These are phyloP conservation scores for Dothideomycetes sp. DNA, from an alignment of 2,329 filamentous ascomycete species.

Conservation along the genomic window DNA sequence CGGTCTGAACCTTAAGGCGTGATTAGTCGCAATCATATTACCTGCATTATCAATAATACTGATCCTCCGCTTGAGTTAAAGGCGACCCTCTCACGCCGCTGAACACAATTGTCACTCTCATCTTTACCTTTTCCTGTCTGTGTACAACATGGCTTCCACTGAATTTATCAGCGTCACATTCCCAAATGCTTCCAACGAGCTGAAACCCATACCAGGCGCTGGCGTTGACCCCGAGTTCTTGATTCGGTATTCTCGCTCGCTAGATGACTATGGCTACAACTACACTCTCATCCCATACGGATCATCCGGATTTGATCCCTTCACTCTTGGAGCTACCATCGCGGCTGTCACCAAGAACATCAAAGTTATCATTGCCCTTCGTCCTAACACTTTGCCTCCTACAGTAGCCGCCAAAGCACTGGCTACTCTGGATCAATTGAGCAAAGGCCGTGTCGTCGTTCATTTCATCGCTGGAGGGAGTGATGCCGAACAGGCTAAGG, in stretches of 20 bases:
- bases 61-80: too few species aligned
- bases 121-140: too few species aligned
- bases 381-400: slow-evolving; percentile 51
- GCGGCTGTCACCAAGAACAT: slow-evolving; percentile 46
- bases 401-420: slow-evolving; percentile 52
- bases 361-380: slow-evolving; percentile 50
- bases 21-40: too few species aligned
- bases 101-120: too few species aligned
- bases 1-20: too few species aligned
- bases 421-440: slow-evolving; percentile 50
- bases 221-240: slow-evolving; percentile 45
- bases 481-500: slow-evolving; percentile 48
- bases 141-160: slow-evolving; percentile 6
- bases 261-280: slow-evolving; percentile 51
- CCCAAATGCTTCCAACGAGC: slow-evolving; percentile 46
- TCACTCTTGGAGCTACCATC: slow-evolving; percentile 49
- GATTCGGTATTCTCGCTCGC: slow-evolving; percentile 42
- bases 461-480: slow-evolving; percentile 54
- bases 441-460: slow-evolving; percentile 46
- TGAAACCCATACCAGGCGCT: slow-evolving; percentile 41
- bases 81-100: too few species aligned
- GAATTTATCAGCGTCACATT: slow-evolving; percentile 52
- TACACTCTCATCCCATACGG: slow-evolving; percentile 52
- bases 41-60: too few species aligned
- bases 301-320: slow-evolving; percentile 45